Base-by-base conservation (phyloP, 257 asterid species). In the Verbena officinalis region DNA sequence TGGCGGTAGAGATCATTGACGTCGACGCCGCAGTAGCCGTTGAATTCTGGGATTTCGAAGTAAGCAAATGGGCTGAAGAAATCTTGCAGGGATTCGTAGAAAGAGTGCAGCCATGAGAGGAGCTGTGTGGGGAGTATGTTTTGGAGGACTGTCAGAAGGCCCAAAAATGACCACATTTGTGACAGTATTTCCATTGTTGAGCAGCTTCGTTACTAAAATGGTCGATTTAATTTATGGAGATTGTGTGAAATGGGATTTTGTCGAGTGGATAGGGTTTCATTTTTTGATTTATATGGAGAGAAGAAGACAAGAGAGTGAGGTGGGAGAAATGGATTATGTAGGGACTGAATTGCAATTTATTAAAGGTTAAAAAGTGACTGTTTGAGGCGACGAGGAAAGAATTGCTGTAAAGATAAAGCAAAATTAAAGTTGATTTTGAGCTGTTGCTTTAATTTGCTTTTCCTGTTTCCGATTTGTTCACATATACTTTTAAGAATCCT, bases 1-100 rank as follows among this genome's bases (percentile, higher is more conserved):
- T 79, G 84, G 64, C 86, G 84, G 79, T 84, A 84, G 77, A 84
- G 88, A 43, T 77, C 83, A 48, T 84, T 84, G 74, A 77, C 60
- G 59, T 79, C 86, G 50, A 81, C 82, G 1, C 81, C 91, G 54
- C 84, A 60, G 65, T 63, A 70, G 78, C 88, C 86, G 48, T 79
- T 82, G 3, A 84, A 81, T 40, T 81, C 88, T 0, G 84, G 84
- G 67, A 82, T 70, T 15, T 81, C 86, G 34, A 77, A 82, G 77
- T 73, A 75, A 42, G 88, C 55, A n/a, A 70, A 62, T 7, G 78
- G 83, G 75, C 72, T 79, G 64, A 82, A 19, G 67, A 77, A 52
- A 19, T 82, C 84, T 59, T 81, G 91, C 44, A 84, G 44, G 65
- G 82, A 65, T 38, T 81, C 86, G 14, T 46, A 72, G 75, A 64